Percentiles rank a stretch among this genome's conserved stretches.
phyloP scores from a whole-genome alignment of 495 filamentous ascomycete species.

The Trichoderma erinaceum region DNA sequence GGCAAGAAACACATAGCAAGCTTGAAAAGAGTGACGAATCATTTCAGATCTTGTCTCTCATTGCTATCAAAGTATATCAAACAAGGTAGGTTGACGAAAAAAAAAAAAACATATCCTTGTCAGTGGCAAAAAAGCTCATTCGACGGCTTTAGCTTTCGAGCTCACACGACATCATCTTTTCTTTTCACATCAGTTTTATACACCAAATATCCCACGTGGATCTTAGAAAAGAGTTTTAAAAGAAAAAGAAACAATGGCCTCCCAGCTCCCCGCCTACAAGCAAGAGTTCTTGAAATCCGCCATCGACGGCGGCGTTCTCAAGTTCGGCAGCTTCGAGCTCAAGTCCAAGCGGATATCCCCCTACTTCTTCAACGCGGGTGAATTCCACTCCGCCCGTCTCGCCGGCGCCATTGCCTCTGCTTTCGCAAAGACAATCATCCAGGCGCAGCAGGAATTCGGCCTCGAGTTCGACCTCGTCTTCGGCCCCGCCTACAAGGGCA shows the following conservation, averaged over 20 bases:
- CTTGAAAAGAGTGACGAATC: neutral
- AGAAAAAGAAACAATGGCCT: constrained; percentile 41
- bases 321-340: constrained; percentile 81
- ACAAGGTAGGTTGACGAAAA: neutral
- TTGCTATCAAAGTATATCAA: neutral
- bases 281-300: constrained; percentile 64
- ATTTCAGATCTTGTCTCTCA: neutral
- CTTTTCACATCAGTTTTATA: neutral
- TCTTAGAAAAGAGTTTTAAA: too few species aligned
- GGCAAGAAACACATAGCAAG: neutral
- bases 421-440: constrained; percentile 67
- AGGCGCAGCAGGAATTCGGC: constrained; percentile 31
- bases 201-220: neutral
- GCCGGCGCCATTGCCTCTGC: constrained; percentile 67
- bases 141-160: neutral
- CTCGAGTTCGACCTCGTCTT: constrained; percentile 64
- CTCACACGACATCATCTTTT: neutral
- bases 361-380: constrained; percentile 97
- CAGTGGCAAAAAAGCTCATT: constrained; percentile 1
- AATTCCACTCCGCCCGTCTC: constrained; percentile 71
- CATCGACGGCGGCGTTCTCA: constrained; percentile 67
- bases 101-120: neutral
- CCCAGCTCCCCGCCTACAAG: constrained; percentile 46
- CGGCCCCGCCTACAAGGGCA: constrained; percentile 94
- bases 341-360: constrained; percentile 90